Base-by-base conservation (phyloP, 2,329 filamentous ascomycete species). In the Penicillium sp. region DNA sequence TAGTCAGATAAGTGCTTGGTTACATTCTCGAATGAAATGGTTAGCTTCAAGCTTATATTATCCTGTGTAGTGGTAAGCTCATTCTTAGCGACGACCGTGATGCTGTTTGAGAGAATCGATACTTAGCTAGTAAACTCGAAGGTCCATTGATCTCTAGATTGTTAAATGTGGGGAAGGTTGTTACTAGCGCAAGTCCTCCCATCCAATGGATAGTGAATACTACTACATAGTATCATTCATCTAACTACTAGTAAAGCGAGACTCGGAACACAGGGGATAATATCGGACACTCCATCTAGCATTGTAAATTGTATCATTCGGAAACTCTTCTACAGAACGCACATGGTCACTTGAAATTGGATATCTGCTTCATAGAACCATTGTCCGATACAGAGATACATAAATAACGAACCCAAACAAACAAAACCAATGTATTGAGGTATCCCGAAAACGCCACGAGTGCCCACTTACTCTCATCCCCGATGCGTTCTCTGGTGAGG, bases 391-490 rank as follows among this genome's bases (percentile, higher is more conserved):
- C 23, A 46, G 23, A 37, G 37, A 53, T 50, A 50, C 50, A 47
- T 47, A 54, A 20, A 47, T 42, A 15, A 46, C 33, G 24, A 37
- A 33, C 15, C 45, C 24, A 46, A 27, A 24, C 52, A 42, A 34
- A 26, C 7, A 51, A 55, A 49, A 20, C 40, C 46, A 56, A 58
- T 50, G 48, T 54, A 51, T 58, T 54, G 30, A 57, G 52, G 48
- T 57, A 58, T 60, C 52, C 50, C 43, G 48, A 54, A 49, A 60
- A 60, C 57, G 57, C 57, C 57, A 56, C 34, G 17, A 52, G 42
- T 56, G 45, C 56, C 48, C 40, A 51, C 44, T 43, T 49, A 20
- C 45, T 45, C 49, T 40, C 47, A 29, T 46, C 23, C 49, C 34
- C 34, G 27, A 42, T 42, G 39, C 24, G 29, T 42, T 42, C 13